Conservation (phyloP, 495 filamentous ascomycete species). For the Penicillium pulvis region DNA sequence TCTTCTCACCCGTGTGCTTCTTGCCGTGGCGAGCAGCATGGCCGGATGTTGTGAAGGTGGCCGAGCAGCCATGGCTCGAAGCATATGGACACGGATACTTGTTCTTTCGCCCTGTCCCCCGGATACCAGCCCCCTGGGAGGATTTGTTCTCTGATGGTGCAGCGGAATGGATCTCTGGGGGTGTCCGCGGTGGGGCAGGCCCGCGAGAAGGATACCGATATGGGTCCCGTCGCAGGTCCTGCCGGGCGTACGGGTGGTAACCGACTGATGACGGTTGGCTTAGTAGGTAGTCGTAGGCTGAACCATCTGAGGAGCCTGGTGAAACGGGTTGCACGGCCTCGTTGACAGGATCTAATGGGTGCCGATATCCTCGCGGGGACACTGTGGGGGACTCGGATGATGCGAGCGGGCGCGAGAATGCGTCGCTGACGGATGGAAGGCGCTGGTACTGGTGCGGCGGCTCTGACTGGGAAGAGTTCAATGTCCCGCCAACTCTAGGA, state of each 20-base stretch:
- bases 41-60: slow-evolving; percentile 93
- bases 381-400: slow-evolving; percentile 33
- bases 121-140: slow-evolving; percentile 6
- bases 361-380: slow-evolving; percentile 28
- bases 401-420: slow-evolving; percentile 24
- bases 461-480: slow-evolving; percentile 25
- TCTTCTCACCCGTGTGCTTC: slow-evolving; percentile 96
- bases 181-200: slow-evolving; percentile 24
- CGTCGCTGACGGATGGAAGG: slow-evolving; percentile 22
- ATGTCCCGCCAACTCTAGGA: slow-evolving; percentile 35
- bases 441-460: slow-evolving; percentile 21
- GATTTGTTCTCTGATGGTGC: slow-evolving; percentile 29
- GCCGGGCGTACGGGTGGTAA: slow-evolving; percentile 33
- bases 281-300: slow-evolving; percentile 39
- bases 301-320: slow-evolving; percentile 43
- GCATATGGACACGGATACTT: slow-evolving; percentile 61
- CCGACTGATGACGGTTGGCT: slow-evolving; percentile 27
- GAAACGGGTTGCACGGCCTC: slow-evolving; percentile 35
- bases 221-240: slow-evolving; percentile 24
- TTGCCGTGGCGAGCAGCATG: slow-evolving; percentile 96
- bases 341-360: slow-evolving; percentile 32
- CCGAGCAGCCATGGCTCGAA: slow-evolving; percentile 67
- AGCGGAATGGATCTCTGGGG: slow-evolving; percentile 32
- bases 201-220: slow-evolving; percentile 23
- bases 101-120: slow-evolving; percentile 43